These are phyloP conservation scores for Pyrrhoderma noxium DNA, from an alignment of 1,284 basidiomycete genomes.

Conservation along the genomic window DNA sequence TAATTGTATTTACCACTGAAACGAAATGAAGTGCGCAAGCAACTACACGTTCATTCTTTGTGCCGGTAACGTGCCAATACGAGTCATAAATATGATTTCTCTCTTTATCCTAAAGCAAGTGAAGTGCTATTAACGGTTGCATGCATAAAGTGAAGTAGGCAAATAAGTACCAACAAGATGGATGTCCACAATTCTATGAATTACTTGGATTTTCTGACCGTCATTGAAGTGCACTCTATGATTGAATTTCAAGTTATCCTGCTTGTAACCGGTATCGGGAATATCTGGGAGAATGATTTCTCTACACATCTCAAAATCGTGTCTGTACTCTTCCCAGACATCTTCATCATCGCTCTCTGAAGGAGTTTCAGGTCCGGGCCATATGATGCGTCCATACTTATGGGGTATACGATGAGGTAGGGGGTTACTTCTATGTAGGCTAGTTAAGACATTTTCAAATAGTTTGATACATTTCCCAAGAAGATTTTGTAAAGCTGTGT, in stretches of 20 bases:
- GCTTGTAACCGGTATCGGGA: conserved; percentile 33
- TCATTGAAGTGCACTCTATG: conserved; percentile 29
- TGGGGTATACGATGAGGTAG: conserved; percentile 35
- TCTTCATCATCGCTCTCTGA: conserved; percentile 39
- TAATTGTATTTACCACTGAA: conserved; percentile 29
- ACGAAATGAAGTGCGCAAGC: conserved; percentile 40
- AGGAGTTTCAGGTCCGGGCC: conserved; percentile 43
- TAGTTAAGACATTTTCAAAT: conserved; percentile 46
- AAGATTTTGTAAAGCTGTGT: conserved; percentile 26
- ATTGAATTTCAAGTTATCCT: conserved; percentile 34
- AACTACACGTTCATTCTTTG: conserved; percentile 46
- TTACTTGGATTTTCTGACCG: conserved; percentile 37
- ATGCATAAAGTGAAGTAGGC: not conserved
- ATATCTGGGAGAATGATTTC: conserved; percentile 42
- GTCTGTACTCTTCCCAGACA: conserved; percentile 36
- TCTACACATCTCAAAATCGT: conserved; percentile 32
- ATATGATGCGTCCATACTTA: too few species aligned
- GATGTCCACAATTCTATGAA: conserved; percentile 39
- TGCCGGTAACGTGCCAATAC: conserved; percentile 50
- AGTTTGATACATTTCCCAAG: conserved; percentile 38
- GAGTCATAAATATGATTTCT: conserved; percentile 33
- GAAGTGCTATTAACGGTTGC: too few species aligned
- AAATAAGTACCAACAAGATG: conserved; percentile 30
- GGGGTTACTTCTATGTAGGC: conserved; percentile 43
- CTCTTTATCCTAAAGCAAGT: conserved; percentile 35